A percentile compares a stretch with the other conserved stretches of the same genome.
phyloP scores from a whole-genome alignment of 129 eudicot species.

The Helianthus tuberosus region DNA sequence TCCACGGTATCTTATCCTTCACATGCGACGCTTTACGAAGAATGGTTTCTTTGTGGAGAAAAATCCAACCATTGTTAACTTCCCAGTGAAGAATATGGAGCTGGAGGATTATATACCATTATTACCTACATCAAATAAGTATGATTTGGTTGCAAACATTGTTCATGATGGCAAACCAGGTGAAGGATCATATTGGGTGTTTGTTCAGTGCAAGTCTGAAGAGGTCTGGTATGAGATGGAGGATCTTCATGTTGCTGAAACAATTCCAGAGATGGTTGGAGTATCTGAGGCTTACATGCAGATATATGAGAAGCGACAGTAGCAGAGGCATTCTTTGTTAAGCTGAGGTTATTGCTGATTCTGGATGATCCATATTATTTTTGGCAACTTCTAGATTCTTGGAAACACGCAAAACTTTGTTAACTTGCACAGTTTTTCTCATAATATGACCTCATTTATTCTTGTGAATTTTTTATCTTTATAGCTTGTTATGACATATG shows the following conservation, averaged over 20 bases:
- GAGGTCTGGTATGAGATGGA: slow-evolving; percentile 23
- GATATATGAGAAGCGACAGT: no score
- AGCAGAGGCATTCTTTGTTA: no score
- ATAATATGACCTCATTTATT: no score
- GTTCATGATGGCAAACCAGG: slow-evolving; percentile 99
- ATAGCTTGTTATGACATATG: no score
- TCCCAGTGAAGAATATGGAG: slow-evolving; percentile 96
- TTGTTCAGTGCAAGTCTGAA: slow-evolving; percentile 96
- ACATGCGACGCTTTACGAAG: slow-evolving; percentile 95
- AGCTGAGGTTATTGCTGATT: no score
- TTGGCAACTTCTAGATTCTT: no score
- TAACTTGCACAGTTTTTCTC: no score
- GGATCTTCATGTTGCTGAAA: neutral
- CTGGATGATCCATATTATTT: no score
- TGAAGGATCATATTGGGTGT: slow-evolving; percentile 88
- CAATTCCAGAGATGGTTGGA: no score
- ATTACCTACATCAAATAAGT: slow-evolving; percentile 74
- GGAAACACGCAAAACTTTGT: no score
- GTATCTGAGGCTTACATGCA: no score
- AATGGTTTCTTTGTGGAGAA: slow-evolving; percentile 96
- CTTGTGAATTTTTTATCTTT: no score
- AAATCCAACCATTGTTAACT: slow-evolving; percentile 95
- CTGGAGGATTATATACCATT: slow-evolving; percentile 92
- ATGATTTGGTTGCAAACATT: slow-evolving; percentile 85
- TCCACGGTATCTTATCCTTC: slow-evolving; percentile 91